These are phyloP conservation scores for Ceratocystis variospora DNA, from an alignment of 2,329 filamentous ascomycete genomes.

Conservation along the genomic window DNA sequence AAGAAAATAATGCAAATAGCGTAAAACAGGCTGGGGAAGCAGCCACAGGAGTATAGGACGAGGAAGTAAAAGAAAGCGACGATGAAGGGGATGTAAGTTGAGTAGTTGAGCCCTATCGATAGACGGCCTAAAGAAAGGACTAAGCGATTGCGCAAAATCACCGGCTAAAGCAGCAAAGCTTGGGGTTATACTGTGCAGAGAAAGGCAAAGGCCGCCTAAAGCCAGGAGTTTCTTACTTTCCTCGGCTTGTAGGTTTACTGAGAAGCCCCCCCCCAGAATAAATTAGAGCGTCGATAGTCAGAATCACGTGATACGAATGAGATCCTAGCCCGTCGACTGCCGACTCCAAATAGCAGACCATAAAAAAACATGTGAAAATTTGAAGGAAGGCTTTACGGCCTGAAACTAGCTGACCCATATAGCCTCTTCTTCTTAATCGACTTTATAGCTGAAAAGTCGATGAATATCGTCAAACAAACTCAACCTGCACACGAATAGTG, in stretches of 20 bases:
- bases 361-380: slow-evolving; percentile 3
- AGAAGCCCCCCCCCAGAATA: neutral
- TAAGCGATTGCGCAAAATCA: neutral
- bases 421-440: too few relatives aligned
- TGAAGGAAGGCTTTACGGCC: neutral
- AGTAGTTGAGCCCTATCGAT: neutral
- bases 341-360: neutral
- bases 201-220: neutral
- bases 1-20: neutral
- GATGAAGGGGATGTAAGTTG: neutral
- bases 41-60: neutral
- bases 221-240: neutral
- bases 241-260: neutral
- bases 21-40: neutral
- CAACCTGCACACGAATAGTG: too few relatives aligned
- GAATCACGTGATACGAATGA: neutral
- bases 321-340: neutral
- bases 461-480: too few relatives aligned
- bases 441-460: too few relatives aligned
- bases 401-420: too few relatives aligned
- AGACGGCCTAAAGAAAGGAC: neutral
- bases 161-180: neutral
- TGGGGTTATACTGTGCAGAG: neutral
- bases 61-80: neutral
- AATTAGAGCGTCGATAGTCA: neutral